A percentile compares a stretch with the other conserved stretches of the same genome.
These are phyloP conservation scores for Breynia disticha DNA, from an alignment of 441 rosid species.

Conservation along the genomic window DNA sequence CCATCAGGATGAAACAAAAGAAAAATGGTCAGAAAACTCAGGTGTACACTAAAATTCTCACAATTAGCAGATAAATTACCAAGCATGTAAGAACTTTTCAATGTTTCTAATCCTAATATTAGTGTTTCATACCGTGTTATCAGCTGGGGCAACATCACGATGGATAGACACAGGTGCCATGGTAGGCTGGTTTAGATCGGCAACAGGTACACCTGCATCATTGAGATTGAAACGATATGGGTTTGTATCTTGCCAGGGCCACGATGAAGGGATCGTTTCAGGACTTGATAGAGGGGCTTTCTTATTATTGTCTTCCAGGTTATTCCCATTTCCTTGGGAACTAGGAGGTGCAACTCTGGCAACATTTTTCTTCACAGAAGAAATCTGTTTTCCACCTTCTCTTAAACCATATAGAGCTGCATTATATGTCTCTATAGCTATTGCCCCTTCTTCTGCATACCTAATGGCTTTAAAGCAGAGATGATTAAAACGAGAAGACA, in stretches of 20 bases:
- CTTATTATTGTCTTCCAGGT: constrained; percentile 30
- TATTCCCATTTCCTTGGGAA: constrained; percentile 30
- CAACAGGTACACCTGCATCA: constrained; percentile 34
- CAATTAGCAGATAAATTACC: neutral
- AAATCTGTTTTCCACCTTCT: constrained; percentile 39
- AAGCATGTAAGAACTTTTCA: no score
- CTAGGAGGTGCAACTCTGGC: constrained; percentile 28
- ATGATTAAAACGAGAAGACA: constrained; percentile 47
- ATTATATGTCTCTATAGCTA: constrained; percentile 42
- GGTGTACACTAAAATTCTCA: neutral
- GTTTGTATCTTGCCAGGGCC: constrained; percentile 51
- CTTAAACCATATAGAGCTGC: constrained; percentile 37
- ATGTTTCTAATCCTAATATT: neutral
- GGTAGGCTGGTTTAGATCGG: constrained; percentile 55
- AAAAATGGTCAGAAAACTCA: constrained; percentile 7
- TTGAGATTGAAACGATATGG: constrained; percentile 40
- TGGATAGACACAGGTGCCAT: constrained; percentile 40
- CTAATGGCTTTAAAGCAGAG: constrained; percentile 46
- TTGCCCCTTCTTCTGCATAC: constrained; percentile 55
- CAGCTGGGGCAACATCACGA: constrained; percentile 27
- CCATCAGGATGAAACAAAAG: constrained; percentile 5
- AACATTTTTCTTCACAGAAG: constrained; percentile 34
- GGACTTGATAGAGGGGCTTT: constrained; percentile 24
- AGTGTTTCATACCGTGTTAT: constrained; percentile 28
- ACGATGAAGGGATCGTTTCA: constrained; percentile 35